phyloP scores from a whole-genome alignment of 176 grass and related monocot species.

The Bromus sterilis region DNA sequence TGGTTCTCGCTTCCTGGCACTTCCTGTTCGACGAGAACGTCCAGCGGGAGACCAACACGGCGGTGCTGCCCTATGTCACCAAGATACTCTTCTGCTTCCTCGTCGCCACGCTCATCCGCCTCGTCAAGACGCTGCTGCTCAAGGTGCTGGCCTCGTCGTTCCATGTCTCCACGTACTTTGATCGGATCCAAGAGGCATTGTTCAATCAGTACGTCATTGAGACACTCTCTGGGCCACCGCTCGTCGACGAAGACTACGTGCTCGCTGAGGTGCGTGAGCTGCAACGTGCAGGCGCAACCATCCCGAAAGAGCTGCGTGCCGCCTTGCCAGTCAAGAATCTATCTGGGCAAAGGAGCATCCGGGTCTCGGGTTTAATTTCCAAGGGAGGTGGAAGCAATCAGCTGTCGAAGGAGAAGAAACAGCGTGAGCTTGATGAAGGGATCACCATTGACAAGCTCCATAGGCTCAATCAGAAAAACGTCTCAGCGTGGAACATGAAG shows the following conservation, averaged over 20 bases:
- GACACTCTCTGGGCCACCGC: slow-evolving; percentile 59
- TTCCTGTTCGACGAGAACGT: slow-evolving; percentile 65
- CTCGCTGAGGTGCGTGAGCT: slow-evolving; percentile 59
- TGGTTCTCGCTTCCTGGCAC: slow-evolving; percentile 66
- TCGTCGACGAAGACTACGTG: slow-evolving; percentile 49
- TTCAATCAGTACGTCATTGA: slow-evolving; percentile 76
- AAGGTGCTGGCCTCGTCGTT: slow-evolving; percentile 85
- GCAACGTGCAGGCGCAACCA: slow-evolving; percentile 42
- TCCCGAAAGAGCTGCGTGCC: slow-evolving; percentile 45
- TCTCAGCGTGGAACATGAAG: slow-evolving; percentile 90
- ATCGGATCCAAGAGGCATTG: slow-evolving; percentile 78
- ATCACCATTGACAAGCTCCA: slow-evolving; percentile 59
- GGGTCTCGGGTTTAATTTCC: slow-evolving; percentile 33
- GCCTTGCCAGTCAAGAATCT: slow-evolving; percentile 34
- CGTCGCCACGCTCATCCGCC: slow-evolving; percentile 55
- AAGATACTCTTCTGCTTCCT: slow-evolving; percentile 78
- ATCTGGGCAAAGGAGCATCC: slow-evolving; percentile 24
- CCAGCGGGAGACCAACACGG: slow-evolving; percentile 19
- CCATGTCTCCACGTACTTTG: slow-evolving; percentile 77
- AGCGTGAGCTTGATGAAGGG: slow-evolving; percentile 22
- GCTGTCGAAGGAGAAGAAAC: slow-evolving; percentile 30
- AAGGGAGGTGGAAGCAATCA: slow-evolving; percentile 38
- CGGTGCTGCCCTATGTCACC: slow-evolving; percentile 46
- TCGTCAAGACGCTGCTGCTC: slow-evolving; percentile 65
- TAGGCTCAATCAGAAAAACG: slow-evolving; percentile 64